phyloP scores from a whole-genome alignment of 108 stramenopile genomes.

The Heterococcus sp. region DNA sequence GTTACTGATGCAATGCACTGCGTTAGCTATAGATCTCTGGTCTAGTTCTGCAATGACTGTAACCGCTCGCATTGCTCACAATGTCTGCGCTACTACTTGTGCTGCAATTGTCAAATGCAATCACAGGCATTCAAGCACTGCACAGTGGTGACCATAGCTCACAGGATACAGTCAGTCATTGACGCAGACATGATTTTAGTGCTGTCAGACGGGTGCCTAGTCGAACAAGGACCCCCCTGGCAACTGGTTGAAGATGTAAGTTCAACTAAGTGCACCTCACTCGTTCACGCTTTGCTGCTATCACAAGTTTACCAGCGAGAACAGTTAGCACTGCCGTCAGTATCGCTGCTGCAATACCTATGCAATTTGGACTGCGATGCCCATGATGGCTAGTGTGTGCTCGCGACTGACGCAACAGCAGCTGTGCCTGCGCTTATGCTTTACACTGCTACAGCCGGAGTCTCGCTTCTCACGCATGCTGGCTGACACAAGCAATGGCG shows the following conservation, averaged over 20 bases:
- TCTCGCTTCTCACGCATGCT: too few relatives aligned
- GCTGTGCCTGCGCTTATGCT: too few relatives aligned
- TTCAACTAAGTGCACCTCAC: neutral
- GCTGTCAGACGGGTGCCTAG: conserved; percentile 68
- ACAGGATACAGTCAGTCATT: conserved; percentile 79
- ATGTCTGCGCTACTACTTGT: too few relatives aligned
- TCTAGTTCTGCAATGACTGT: too few relatives aligned
- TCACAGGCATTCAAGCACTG: conserved; percentile 58
- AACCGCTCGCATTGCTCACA: too few relatives aligned
- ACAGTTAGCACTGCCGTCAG: neutral
- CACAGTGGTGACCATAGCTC: conserved; percentile 86
- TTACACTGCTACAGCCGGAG: too few relatives aligned
- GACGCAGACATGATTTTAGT: conserved; percentile 82
- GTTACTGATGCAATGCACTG: too few relatives aligned
- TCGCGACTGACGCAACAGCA: neutral
- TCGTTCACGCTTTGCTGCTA: neutral
- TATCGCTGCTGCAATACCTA: neutral
- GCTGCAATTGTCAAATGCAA: too few relatives aligned
- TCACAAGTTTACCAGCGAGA: neutral
- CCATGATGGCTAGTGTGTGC: neutral
- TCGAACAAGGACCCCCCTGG: conserved; percentile 53
- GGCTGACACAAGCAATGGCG: too few relatives aligned
- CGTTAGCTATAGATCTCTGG: too few relatives aligned
- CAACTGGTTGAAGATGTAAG: neutral
- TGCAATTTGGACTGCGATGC: too few relatives aligned